These are phyloP conservation scores for Phragmites australis DNA, from an alignment of 176 grass and related monocot genomes.

Conservation along the genomic window DNA sequence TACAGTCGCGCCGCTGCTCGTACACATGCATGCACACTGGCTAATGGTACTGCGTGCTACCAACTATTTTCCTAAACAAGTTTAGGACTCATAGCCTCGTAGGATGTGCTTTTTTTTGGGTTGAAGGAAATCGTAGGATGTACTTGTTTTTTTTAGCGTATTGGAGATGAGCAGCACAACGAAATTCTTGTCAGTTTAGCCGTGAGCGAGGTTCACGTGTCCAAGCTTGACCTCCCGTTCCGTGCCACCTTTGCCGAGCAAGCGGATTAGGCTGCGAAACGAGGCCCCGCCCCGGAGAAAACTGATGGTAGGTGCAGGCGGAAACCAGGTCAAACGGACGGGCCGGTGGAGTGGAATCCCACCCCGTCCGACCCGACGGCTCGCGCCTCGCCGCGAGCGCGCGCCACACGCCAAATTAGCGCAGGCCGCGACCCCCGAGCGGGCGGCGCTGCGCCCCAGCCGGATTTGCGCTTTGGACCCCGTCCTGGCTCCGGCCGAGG, in stretches of 20 bases:
- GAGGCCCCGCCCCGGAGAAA: not conserved
- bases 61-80: too few relatives aligned
- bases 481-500: constrained; percentile 17
- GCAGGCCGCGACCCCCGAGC: constrained; percentile 21
- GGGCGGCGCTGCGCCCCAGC: not conserved
- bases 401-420: constrained; percentile 29
- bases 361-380: not conserved
- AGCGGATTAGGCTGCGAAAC: not conserved
- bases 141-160: not conserved
- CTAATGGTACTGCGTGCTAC: too few relatives aligned
- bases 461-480: constrained; percentile 17
- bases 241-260: not conserved
- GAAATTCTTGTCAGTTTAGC: not conserved
- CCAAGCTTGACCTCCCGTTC: not conserved
- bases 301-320: not conserved
- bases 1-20: not conserved
- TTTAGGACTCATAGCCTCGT: too few relatives aligned
- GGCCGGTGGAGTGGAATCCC: not conserved
- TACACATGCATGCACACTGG: constrained; percentile 13
- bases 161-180: not conserved
- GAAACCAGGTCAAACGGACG: constrained; percentile 25
- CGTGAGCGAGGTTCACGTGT: not conserved
- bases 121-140: not conserved
- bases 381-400: not conserved
- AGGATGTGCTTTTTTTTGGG: not conserved